Conservation (phyloP, 345 rosid genomes). For the Citrus hindsii region DNA sequence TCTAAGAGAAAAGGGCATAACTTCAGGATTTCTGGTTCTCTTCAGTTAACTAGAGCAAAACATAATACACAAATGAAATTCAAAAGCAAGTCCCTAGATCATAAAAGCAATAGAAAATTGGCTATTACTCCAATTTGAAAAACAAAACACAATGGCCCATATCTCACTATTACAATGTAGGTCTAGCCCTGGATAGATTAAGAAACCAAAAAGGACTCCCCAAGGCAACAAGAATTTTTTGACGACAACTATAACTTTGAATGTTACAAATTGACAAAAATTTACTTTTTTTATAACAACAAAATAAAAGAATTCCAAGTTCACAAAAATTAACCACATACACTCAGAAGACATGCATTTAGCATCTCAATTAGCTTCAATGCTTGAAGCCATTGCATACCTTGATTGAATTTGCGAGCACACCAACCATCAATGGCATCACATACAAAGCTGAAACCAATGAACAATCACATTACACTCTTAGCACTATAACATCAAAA, state of each 20-base stretch:
- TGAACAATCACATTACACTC: constrained; percentile 6
- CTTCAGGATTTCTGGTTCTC: not conserved
- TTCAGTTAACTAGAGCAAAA: not conserved
- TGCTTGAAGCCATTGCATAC: constrained; percentile 22
- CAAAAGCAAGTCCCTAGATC: not conserved
- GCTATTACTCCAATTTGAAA: not conserved
- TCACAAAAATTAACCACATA: not conserved
- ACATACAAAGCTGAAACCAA: constrained; percentile 73
- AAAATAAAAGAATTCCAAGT: not conserved
- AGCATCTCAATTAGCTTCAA: not conserved
- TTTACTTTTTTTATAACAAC: not conserved
- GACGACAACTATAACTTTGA: not conserved
- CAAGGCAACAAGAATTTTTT: not conserved
- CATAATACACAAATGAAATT: not conserved
- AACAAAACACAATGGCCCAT: not conserved
- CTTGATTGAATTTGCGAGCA: constrained; percentile 95
- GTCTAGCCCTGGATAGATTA: not conserved
- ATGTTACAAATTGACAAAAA: not conserved
- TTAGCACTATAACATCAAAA: not conserved
- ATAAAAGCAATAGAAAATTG: not conserved
- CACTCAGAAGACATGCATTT: not conserved
- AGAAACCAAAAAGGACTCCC: not conserved
- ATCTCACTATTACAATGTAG: not conserved
- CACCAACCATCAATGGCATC: constrained; percentile 96
- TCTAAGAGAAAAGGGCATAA: not conserved